Percentiles rank a stretch among this genome's conserved stretches.
These are phyloP conservation scores for Groenewaldozyma tartarivorans DNA, from an alignment of 805 yeast genomes.

Conservation along the genomic window DNA sequence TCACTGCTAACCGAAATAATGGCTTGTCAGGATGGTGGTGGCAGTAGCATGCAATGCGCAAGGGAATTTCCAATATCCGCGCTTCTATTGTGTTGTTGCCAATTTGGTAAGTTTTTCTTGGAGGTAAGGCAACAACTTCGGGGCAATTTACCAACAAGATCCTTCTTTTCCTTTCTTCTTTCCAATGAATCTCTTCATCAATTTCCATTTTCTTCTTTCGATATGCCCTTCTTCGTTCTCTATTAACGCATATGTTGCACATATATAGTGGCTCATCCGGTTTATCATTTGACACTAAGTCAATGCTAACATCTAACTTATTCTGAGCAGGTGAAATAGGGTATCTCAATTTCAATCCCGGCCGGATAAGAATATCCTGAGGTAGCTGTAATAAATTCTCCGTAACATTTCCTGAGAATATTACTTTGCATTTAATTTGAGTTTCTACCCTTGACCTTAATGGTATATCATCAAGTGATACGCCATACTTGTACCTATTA, in stretches of 20 bases:
- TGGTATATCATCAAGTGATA: conserved; percentile 45
- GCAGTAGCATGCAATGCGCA: conserved; percentile 91
- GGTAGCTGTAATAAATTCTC: conserved; percentile 73
- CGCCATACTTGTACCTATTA: conserved; percentile 11
- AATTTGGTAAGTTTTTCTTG: conserved; percentile 11
- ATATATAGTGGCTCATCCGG: conserved; percentile 49
- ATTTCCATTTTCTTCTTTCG: conserved; percentile 74
- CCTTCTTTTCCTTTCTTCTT: conserved; percentile 60
- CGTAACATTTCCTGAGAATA: conserved; percentile 66
- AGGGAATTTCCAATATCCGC: conserved; percentile 38
- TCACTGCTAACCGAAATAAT: conserved; percentile 23
- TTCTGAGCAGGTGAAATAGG: conserved; percentile 20
- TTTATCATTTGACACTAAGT: conserved; percentile 49
- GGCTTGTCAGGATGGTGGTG: conserved; percentile 85
- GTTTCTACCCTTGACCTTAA: conserved; percentile 87
- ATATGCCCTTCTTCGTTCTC: conserved; percentile 90
- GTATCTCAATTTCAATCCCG: conserved; percentile 58
- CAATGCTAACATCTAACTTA: conserved; percentile 52
- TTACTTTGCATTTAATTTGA: conserved; percentile 71
- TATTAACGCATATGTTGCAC: conserved; percentile 79
- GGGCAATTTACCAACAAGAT: conserved; percentile 87
- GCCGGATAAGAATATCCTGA: conserved; percentile 76
- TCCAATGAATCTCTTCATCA: conserved; percentile 70
- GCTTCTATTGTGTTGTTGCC: conserved; percentile 17
- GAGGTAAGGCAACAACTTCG: conserved; percentile 59